A percentile compares a stretch with the other conserved stretches of the same genome.
phyloP scores from a whole-genome alignment of 371 early-diverging fungal species.

The Haplosporangium sp. region DNA sequence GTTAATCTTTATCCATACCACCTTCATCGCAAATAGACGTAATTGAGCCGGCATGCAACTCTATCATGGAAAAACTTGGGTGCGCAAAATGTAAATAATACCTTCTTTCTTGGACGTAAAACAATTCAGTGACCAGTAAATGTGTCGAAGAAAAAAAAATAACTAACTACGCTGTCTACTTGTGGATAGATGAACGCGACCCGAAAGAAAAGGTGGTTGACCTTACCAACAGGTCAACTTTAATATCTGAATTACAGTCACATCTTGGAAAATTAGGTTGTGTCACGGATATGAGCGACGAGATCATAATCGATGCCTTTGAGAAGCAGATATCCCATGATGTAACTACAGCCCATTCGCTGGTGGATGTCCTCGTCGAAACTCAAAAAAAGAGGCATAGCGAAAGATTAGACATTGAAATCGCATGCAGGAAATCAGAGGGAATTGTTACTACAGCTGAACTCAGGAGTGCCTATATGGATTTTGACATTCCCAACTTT shows the following conservation, averaged over 20 bases:
- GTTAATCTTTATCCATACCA: background rate
- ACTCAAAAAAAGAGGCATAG: constrained; percentile 57
- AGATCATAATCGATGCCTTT: constrained; percentile 64
- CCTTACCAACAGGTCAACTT: constrained; percentile 21
- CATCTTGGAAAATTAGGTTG: constrained; percentile 61
- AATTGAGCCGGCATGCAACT: constrained; percentile 1
- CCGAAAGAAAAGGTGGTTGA: constrained; percentile 23
- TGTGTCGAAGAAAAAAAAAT: background rate
- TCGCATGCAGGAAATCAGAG: constrained; percentile 61
- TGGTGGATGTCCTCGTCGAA: constrained; percentile 59
- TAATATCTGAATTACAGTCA: constrained; percentile 34
- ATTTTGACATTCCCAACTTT: constrained; percentile 60
- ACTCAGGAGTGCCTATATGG: constrained; percentile 63
- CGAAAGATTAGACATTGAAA: constrained; percentile 56
- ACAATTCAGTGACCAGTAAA: background rate
- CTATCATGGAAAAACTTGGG: constrained; percentile 1
- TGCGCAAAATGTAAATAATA: constrained; percentile 7
- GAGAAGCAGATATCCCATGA: constrained; percentile 56
- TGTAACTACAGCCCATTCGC: constrained; percentile 21
- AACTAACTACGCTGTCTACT: background rate
- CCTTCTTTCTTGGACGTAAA: background rate
- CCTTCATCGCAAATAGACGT: background rate
- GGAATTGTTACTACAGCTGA: constrained; percentile 62
- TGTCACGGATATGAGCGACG: constrained; percentile 60
- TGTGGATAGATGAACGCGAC: constrained; percentile 10